phyloP scores from a whole-genome alignment of 495 filamentous ascomycete genomes.

The Choiromyces venosus region DNA sequence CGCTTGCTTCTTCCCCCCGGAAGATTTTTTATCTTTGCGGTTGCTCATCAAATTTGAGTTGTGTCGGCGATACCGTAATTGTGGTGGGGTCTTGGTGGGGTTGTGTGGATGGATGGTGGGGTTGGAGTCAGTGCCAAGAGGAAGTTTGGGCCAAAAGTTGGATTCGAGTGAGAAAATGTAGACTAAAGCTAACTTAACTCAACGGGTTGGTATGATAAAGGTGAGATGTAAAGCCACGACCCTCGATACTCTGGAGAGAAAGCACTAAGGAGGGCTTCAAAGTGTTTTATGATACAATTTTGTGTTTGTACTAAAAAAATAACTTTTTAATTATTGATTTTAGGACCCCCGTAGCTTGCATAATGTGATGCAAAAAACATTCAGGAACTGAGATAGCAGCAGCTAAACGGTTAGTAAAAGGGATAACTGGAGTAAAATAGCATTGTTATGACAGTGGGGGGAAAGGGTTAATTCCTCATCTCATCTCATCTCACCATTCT shows the following conservation, averaged over 20 bases:
- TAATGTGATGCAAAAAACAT: background rate
- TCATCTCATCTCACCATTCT: background rate
- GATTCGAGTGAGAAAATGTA: background rate
- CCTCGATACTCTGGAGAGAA: background rate
- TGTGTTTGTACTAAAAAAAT: background rate
- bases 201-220: no score
- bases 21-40: slow-evolving; percentile 55
- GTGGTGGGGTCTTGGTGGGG: slow-evolving; percentile 1
- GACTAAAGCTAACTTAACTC: background rate
- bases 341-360: background rate
- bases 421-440: background rate
- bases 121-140: background rate
- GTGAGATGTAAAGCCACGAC: background rate
- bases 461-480: background rate
- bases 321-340: background rate
- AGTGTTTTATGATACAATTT: background rate
- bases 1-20: slow-evolving; percentile 61
- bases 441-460: background rate
- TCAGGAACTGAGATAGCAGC: background rate
- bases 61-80: background rate
- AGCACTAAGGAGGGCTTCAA: background rate
- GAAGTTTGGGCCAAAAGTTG: background rate
- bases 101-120: slow-evolving; percentile 25
- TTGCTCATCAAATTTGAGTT: slow-evolving; percentile 36
- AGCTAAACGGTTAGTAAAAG: background rate